phyloP scores from a whole-genome alignment of 345 rosid genomes.

The Carallia pectinifolia region DNA sequence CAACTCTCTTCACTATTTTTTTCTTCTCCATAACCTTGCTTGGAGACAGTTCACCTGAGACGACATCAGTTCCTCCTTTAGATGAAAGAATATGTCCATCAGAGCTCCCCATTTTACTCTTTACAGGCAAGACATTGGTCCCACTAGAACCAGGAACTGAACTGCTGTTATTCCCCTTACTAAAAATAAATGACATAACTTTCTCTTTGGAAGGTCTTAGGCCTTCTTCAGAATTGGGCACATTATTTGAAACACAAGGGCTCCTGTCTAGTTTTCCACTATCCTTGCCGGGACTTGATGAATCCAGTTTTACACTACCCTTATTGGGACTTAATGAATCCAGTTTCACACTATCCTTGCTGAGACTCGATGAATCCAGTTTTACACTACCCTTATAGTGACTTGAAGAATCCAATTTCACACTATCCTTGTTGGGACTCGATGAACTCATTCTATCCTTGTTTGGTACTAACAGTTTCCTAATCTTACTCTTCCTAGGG shows the following conservation, averaged over 20 bases:
- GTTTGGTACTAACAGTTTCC: slow-evolving; percentile 33
- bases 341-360: slow-evolving; percentile 28
- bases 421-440: slow-evolving; percentile 23
- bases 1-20: slow-evolving; percentile 37
- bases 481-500: slow-evolving; percentile 53
- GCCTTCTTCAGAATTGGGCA: slow-evolving; percentile 30
- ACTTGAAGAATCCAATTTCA: slow-evolving; percentile 16
- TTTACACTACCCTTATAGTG: slow-evolving; percentile 27
- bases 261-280: slow-evolving; percentile 22
- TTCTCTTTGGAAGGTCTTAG: slow-evolving; percentile 33
- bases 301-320: slow-evolving; percentile 22
- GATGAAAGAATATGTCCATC: slow-evolving; percentile 24
- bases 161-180: slow-evolving; percentile 17
- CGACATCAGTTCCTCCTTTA: slow-evolving; percentile 33
- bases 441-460: slow-evolving; percentile 34
- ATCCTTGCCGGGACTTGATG: slow-evolving; percentile 23
- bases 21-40: slow-evolving; percentile 52
- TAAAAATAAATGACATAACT: slow-evolving; percentile 23
- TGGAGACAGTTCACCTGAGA: slow-evolving; percentile 31
- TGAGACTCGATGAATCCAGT: slow-evolving; percentile 15
- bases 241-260: slow-evolving; percentile 24
- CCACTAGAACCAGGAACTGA: slow-evolving; percentile 31
- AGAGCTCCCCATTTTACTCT: slow-evolving; percentile 21
- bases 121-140: slow-evolving; percentile 23
- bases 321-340: slow-evolving; percentile 20